A percentile compares a stretch with the other conserved stretches of the same genome.
These are phyloP conservation scores for Alternaria sp. DNA, from an alignment of 2,329 filamentous ascomycete species.

Conservation along the genomic window DNA sequence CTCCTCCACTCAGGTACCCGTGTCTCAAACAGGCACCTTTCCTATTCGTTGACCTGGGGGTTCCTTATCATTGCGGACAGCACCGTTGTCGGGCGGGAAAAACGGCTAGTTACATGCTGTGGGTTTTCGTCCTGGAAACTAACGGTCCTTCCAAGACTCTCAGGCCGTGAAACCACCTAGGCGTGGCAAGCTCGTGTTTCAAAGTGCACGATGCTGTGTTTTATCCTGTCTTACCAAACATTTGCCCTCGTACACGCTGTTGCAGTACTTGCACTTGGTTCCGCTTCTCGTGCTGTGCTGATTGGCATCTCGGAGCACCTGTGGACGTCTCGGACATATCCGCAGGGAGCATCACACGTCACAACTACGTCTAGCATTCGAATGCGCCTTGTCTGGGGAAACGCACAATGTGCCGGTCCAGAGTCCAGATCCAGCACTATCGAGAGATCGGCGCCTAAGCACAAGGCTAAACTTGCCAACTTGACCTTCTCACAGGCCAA, in stretches of 20 bases:
- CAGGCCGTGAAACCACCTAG: constrained; percentile 25
- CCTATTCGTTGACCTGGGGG: constrained; percentile 2
- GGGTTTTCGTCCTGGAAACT: constrained; percentile 24
- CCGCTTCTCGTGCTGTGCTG: not conserved
- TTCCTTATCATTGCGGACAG: constrained; percentile 8
- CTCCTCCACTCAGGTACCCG: constrained; percentile 32
- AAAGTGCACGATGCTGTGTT: constrained; percentile 31
- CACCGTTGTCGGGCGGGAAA: constrained; percentile 14
- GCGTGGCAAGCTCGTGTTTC: constrained; percentile 38
- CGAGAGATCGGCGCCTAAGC: constrained; percentile 12
- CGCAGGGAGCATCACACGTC: constrained; percentile 4
- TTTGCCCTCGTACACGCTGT: constrained; percentile 5
- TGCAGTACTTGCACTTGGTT: constrained; percentile 7
- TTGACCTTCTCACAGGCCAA: constrained; percentile 8
- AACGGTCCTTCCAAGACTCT: constrained; percentile 18
- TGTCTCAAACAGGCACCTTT: constrained; percentile 13
- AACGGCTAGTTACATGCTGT: constrained; percentile 20
- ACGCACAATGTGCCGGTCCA: not conserved
- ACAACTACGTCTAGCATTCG: constrained; percentile 13
- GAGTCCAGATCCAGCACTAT: constrained; percentile 9
- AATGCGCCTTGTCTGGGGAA: constrained; percentile 11
- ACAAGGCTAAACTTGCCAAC: constrained; percentile 11
- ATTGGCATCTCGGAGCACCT: constrained; percentile 5
- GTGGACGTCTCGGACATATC: constrained; percentile 1
- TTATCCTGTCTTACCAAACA: constrained; percentile 28